phyloP scores from a whole-genome alignment of 768 basidiomycete genomes.

The Suillus ampliporus region DNA sequence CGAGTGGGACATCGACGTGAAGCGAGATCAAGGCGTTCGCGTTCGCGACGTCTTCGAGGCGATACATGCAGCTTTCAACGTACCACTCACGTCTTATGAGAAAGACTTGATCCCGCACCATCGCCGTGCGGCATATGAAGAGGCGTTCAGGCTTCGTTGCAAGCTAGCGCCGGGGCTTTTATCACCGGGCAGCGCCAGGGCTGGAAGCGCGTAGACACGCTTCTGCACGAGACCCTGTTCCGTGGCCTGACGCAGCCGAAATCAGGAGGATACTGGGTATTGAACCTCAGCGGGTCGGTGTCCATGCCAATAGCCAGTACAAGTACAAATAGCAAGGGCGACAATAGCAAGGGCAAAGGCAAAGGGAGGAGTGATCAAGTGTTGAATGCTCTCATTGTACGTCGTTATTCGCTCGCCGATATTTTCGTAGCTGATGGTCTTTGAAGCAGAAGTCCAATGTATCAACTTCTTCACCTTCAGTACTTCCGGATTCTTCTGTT shows the following conservation, averaged over 20 bases:
- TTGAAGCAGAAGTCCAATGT: not conserved
- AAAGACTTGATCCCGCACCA: conserved; percentile 37
- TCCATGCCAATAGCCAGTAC: no score
- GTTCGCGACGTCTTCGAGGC: conserved; percentile 65
- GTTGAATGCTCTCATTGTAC: not conserved
- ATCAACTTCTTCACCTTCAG: not conserved
- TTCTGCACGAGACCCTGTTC: conserved; percentile 59
- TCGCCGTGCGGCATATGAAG: conserved; percentile 38
- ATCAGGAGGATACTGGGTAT: conserved; percentile 41
- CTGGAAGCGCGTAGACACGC: conserved; percentile 60
- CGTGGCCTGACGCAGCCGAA: conserved; percentile 51
- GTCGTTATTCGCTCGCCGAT: not conserved
- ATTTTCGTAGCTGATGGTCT: not conserved
- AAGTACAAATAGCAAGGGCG: no score
- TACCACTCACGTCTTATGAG: conserved; percentile 52
- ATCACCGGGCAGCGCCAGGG: conserved; percentile 52
- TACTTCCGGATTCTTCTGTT: no score
- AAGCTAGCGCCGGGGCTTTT: conserved; percentile 46
- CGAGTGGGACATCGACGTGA: conserved; percentile 48
- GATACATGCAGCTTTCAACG: conserved; percentile 55
- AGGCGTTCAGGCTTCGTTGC: conserved; percentile 54
- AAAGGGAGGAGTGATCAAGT: no score
- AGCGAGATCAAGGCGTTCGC: conserved; percentile 48
- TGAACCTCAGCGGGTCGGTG: conserved; percentile 33
- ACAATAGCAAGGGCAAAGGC: no score